Evolutionary conservation across 495 filamentous ascomycete genomes (phyloP).

Genomic region (Filosporella fistucella): DNA sequence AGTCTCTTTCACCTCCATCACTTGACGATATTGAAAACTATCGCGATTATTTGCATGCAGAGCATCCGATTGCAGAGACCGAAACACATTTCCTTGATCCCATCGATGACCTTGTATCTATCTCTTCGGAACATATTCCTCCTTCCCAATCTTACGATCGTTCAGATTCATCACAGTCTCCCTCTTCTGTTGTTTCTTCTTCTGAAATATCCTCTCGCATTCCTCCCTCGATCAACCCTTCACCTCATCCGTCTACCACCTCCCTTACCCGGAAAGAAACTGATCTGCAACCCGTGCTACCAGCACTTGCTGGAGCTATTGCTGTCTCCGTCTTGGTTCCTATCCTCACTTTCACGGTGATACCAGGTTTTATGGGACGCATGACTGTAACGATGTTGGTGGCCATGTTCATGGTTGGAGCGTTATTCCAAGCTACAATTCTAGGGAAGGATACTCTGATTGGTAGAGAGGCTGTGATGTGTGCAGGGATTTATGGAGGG

Average conservation of each 20-base stretch:
- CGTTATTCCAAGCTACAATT: slow-evolving; percentile 27
- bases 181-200: background rate
- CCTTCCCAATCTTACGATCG: background rate
- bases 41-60: slow-evolving; percentile 56
- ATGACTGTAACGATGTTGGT: slow-evolving; percentile 44
- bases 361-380: slow-evolving; percentile 49
- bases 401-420: slow-evolving; percentile 24
- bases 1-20: slow-evolving; percentile 49
- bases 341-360: slow-evolving; percentile 52
- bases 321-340: slow-evolving; percentile 52
- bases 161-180: background rate
- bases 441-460: slow-evolving; percentile 17
- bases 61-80: slow-evolving; percentile 56
- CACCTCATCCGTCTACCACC: background rate
- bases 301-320: slow-evolving; percentile 44
- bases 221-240: background rate
- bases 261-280: background rate
- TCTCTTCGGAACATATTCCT: slow-evolving; percentile 22
- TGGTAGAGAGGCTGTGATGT: slow-evolving; percentile 27
- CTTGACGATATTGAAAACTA: slow-evolving; percentile 59
- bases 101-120: slow-evolving; percentile 58
- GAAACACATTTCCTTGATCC: slow-evolving; percentile 68
- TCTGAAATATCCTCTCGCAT: background rate
- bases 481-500: slow-evolving; percentile 34
- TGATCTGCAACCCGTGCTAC: slow-evolving; percentile 15